Percentiles rank a stretch among this genome's conserved stretches.
Conservation (phyloP, 2,329 filamentous ascomycete genomes). For the Westerdykella aurantiaca region DNA sequence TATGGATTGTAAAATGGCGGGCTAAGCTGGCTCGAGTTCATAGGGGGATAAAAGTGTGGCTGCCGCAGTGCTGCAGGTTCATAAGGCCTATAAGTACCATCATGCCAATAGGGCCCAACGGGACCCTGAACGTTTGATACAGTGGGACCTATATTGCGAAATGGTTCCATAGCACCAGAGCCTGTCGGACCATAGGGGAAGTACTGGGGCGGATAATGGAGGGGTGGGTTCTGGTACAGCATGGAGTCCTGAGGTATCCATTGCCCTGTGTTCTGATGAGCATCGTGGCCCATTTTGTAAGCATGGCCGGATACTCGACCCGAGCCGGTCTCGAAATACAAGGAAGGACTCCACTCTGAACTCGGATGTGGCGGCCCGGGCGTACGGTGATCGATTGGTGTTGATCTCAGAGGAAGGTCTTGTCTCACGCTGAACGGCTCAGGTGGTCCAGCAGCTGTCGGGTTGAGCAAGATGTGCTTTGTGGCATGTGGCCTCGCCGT, state of each 20-base stretch:
- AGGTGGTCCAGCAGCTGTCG: slow-evolving; percentile 41
- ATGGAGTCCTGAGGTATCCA: slow-evolving; percentile 53
- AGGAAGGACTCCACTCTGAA: slow-evolving; percentile 31
- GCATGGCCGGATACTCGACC: slow-evolving; percentile 10
- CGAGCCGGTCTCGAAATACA: slow-evolving; percentile 34
- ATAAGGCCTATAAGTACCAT: slow-evolving; percentile 39
- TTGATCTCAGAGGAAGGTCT: slow-evolving; percentile 33
- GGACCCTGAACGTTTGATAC: slow-evolving; percentile 39
- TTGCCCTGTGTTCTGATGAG: slow-evolving; percentile 42
- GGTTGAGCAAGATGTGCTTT: slow-evolving; percentile 77
- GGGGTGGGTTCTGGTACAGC: slow-evolving; percentile 54
- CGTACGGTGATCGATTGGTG: slow-evolving; percentile 13
- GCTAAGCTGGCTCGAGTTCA: slow-evolving; percentile 11
- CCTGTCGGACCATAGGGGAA: slow-evolving; percentile 37
- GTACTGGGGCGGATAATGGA: slow-evolving; percentile 51
- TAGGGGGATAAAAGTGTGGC: no score
- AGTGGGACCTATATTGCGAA: slow-evolving; percentile 32
- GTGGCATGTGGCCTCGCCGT: slow-evolving; percentile 67
- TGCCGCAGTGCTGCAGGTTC: slow-evolving; percentile 35
- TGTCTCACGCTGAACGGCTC: slow-evolving; percentile 31
- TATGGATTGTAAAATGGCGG: slow-evolving; percentile 14
- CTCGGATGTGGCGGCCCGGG: slow-evolving; percentile 17
- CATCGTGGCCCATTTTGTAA: slow-evolving; percentile 12
- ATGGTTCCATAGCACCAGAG: slow-evolving; percentile 27
- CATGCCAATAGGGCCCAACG: slow-evolving; percentile 39